Evolutionary conservation across 805 yeast species (phyloP).

Genomic region (Kazachstania africana): DNA sequence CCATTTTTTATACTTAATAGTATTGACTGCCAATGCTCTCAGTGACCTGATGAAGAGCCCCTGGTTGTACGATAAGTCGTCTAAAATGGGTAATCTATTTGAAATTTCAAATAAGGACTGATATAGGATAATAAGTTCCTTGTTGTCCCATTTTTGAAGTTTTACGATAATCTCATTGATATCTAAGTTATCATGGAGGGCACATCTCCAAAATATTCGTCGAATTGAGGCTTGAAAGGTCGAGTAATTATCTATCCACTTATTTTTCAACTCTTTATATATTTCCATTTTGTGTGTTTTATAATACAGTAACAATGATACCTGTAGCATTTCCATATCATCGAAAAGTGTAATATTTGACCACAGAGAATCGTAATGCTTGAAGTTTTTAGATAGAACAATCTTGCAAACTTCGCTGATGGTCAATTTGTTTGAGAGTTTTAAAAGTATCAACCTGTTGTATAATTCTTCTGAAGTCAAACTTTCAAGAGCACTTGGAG

Average conservation of each 20-base stretch:
- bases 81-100: slow-evolving; percentile 8
- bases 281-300: slow-evolving; percentile 10
- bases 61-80: slow-evolving; percentile 7
- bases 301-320: slow-evolving; percentile 16
- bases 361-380: slow-evolving; percentile 10
- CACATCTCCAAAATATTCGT: slow-evolving; percentile 21
- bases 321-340: slow-evolving; percentile 6
- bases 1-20: slow-evolving; percentile 4
- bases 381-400: slow-evolving; percentile 10
- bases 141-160: slow-evolving; percentile 4
- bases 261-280: slow-evolving; percentile 3
- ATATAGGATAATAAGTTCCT: slow-evolving; percentile 13
- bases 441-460: slow-evolving; percentile 12
- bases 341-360: slow-evolving; percentile 12
- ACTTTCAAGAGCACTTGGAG: slow-evolving; percentile 1
- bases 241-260: slow-evolving; percentile 11
- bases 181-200: neutral
- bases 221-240: slow-evolving; percentile 10
- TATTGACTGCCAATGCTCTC: slow-evolving; percentile 8
- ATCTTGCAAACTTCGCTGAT: slow-evolving; percentile 11
- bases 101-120: slow-evolving; percentile 21
- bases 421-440: slow-evolving; percentile 9
- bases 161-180: slow-evolving; percentile 1
- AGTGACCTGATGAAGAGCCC: slow-evolving; percentile 12
- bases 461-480: slow-evolving; percentile 9